Base-by-base conservation (phyloP, 805 yeast genomes). In the Myxozyma mucilagina region DNA sequence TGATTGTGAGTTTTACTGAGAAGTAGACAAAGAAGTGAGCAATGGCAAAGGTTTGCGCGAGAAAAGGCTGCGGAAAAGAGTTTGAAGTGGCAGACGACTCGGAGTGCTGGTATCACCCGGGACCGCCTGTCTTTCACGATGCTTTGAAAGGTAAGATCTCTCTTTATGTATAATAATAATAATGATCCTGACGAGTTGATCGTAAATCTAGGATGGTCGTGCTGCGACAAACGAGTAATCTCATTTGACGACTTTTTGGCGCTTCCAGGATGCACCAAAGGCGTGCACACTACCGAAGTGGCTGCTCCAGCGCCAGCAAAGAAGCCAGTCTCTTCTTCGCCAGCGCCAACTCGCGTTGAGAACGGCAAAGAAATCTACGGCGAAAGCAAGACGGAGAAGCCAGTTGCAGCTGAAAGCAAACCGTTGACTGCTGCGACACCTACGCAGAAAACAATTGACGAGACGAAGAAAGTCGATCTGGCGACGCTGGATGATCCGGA, bases 101-200 rank as follows among this genome's bases (percentile, higher is more conserved):
- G 29, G 54, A 54, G 35, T 69, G 71, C 53, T 41, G 56, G 47
- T 68, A 68, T 43, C 71, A 68, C 53, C 62, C 69, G 6, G 67
- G 69, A 9, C 65, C 66, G 16, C 71, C 70, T 8, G 58, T 67
- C 13, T 68, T 69, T 38, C 71, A 68, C 61, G 71, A 68, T 43
- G 68, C 71, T 1, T 42, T 68, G 47, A 68, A 67, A 47, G 68
- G 70, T 59, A 29, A 32, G 47, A 3, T 29, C 14, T 13, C 18
- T n/a, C 4, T 34, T 20, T 9, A 31, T 43, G 18, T 24, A 5
- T 38, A 2, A 4, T 3, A 24, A 24, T 24, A 24, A 47, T 11
- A 13, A 18, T n/a, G 34, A n/a, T 43, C n/a, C 35, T 44, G 29
- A n/a, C 8, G 24, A 47, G 29, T 2, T 14, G n/a, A 18, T 6